phyloP scores from a whole-genome alignment of 1,284 basidiomycete species.

The Coniferiporia sulphurascens region DNA sequence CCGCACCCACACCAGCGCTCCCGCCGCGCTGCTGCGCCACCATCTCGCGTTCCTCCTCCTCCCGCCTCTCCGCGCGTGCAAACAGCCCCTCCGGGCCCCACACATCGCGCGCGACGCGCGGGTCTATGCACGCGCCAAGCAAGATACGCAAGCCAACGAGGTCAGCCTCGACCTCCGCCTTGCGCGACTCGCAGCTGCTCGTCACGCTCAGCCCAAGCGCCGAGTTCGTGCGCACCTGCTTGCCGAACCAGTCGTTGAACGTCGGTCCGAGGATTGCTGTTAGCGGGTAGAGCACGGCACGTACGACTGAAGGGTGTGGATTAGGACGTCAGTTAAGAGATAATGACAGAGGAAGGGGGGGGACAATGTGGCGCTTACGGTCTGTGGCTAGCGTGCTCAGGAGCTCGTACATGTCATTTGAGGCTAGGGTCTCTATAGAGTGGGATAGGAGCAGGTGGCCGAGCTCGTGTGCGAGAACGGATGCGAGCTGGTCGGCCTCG shows the following conservation, averaged over 20 bases:
- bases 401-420: constrained; percentile 8
- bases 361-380: neutral
- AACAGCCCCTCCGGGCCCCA: constrained; percentile 10
- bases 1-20: neutral
- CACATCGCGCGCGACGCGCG: constrained; percentile 8
- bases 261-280: constrained; percentile 11
- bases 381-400: constrained; percentile 5
- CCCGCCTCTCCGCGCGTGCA: constrained; percentile 2
- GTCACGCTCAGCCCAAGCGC: constrained; percentile 10
- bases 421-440: constrained; percentile 9
- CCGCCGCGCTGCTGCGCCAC: neutral
- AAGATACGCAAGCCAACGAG: constrained; percentile 14
- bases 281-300: constrained; percentile 9
- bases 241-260: constrained; percentile 16
- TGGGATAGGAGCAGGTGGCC: constrained; percentile 15
- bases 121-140: constrained; percentile 13
- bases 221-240: constrained; percentile 10
- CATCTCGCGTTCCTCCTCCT: neutral
- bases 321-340: neutral
- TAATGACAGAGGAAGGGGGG: neutral
- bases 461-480: constrained; percentile 13
- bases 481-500: constrained; percentile 13
- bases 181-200: constrained; percentile 12
- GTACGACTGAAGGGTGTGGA: constrained; percentile 1
- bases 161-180: constrained; percentile 14